Evolutionary conservation across 2,329 filamentous ascomycete genomes (phyloP), one percentile per base, ranked within the genome.

Genomic region (Ascochyta viciae-villosae): DNA sequence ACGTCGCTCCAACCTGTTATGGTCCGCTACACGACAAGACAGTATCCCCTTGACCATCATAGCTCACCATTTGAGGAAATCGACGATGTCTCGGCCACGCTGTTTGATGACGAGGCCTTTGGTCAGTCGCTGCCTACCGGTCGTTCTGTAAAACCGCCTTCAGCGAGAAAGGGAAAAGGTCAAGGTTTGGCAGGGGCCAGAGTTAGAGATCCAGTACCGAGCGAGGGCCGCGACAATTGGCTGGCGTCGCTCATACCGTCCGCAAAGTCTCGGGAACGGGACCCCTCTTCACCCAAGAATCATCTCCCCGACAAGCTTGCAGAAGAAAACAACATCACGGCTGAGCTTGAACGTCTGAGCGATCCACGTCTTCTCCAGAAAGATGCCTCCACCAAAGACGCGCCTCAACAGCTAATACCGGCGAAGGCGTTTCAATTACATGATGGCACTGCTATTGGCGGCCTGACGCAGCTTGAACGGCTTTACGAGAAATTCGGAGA

Each of bases 1-100:
- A 47, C 41, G 4, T 45, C 37, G 16, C 16, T 43, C 8, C 19
- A 48, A 6, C 60, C 66, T 29, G 29, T 52, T 3, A 70, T 70
- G 63, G 57, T 69, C 3, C 57, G 51, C 24, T 65, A 57, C 26
- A 62, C 65, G 4, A 53, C 54, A 0, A 58, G 43, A 3, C 56
- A 71, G 16, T 70, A 69, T 44, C 58, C 58, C 13, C 29, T 62
- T 24, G 50, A 54, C 9, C 44, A 53, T 1, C 44, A 66, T 13
- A 46, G 15, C 9, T 62, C 62, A 15, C 60, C 58, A 26, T 43
- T 70, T 10, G 61, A 66, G 31, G 66, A 68, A 22, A 54, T 66
- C 10, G 54, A 67, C 12, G 63, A 64, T 3, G 58, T 62, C 34
- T 43, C 52, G 3, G 33, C 44, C 1, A 56, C 50, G 6, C 38